phyloP scores from a whole-genome alignment of 306 rosid species.

The Pueraria montana region DNA sequence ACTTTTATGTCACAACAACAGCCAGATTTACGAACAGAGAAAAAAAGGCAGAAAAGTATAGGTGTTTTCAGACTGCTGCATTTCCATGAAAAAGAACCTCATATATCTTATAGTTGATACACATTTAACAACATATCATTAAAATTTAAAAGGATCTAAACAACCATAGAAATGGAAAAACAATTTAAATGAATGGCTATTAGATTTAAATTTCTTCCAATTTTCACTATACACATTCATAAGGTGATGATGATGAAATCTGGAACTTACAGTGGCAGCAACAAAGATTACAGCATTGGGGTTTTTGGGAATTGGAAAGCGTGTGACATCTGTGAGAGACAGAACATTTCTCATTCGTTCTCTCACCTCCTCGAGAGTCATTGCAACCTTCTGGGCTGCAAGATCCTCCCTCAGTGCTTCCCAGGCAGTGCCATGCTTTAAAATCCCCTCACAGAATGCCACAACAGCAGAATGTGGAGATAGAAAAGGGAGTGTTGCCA shows the following conservation, averaged over 20 bases:
- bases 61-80: conserved; percentile 25
- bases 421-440: conserved; percentile 97
- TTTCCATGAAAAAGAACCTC: conserved; percentile 9
- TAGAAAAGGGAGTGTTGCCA: conserved; percentile 96
- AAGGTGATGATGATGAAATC: conserved; percentile 44
- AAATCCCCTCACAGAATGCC: conserved; percentile 99
- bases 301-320: conserved; percentile 91
- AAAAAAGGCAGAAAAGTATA: not conserved
- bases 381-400: conserved; percentile 69
- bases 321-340: conserved; percentile 97
- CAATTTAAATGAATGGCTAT: conserved; percentile 10
- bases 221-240: conserved; percentile 16
- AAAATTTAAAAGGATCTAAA: conserved; percentile 21
- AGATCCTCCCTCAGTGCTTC: conserved; percentile 90
- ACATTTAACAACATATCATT: conserved; percentile 26
- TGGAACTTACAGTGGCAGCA: conserved; percentile 90
- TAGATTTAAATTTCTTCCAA: conserved; percentile 3
- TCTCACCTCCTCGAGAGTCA: conserved; percentile 96
- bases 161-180: conserved; percentile 28
- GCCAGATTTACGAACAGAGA: conserved; percentile 15
- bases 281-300: conserved; percentile 90
- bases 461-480: conserved; percentile 97
- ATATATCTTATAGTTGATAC: not conserved
- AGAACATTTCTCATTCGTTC: conserved; percentile 91
- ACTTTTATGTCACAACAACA: not conserved